These are phyloP conservation scores for Deinandra increscens DNA, from an alignment of 129 eudicot species.

Conservation along the genomic window DNA sequence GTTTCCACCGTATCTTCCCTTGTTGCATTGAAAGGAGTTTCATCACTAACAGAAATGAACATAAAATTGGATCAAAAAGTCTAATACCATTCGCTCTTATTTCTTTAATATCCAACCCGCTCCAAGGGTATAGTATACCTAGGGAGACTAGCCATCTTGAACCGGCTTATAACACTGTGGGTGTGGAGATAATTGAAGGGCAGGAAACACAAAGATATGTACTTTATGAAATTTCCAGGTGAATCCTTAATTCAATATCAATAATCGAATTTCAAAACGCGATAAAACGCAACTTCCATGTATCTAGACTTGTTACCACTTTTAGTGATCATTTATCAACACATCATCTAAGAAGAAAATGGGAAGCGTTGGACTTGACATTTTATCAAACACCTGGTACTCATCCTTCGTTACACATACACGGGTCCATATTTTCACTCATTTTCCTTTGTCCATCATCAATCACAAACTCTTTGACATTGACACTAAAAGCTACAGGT, in stretches of 20 bases:
- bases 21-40: too few species aligned
- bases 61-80: too few species aligned
- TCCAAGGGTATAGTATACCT: too few species aligned
- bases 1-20: too few species aligned
- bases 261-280: background rate
- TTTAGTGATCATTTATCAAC: background rate
- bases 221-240: background rate
- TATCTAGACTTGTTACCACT: background rate
- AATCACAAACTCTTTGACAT: background rate
- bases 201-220: background rate
- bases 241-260: background rate
- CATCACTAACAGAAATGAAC: too few species aligned
- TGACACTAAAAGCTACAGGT: background rate
- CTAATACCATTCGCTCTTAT: too few species aligned
- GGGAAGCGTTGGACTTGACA: background rate
- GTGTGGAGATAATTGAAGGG: background rate
- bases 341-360: background rate
- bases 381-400: slow-evolving; percentile 20
- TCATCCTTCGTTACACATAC: slow-evolving; percentile 3
- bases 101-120: too few species aligned
- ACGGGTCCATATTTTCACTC: background rate
- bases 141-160: too few species aligned
- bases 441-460: background rate
- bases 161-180: background rate
- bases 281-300: background rate